These are phyloP conservation scores for Gonium pectorale DNA, from an alignment of 139 green algal species.

Conservation along the genomic window DNA sequence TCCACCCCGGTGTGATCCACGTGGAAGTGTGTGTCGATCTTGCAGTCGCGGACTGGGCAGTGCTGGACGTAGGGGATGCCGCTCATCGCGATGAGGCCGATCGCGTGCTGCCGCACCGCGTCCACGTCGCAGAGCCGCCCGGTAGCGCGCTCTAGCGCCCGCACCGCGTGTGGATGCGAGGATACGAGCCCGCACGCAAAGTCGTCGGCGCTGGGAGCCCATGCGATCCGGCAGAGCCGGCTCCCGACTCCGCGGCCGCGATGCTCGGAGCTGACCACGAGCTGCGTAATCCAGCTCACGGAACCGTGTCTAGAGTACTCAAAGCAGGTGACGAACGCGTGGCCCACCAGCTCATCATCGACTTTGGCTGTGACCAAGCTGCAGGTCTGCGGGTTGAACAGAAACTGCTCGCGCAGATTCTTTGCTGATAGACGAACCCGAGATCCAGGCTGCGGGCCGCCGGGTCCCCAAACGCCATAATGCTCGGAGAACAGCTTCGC, in stretches of 20 bases:
- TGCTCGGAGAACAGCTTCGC: neutral
- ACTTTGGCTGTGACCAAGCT: neutral
- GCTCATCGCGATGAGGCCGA: neutral
- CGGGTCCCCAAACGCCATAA: neutral
- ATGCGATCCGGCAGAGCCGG: neutral
- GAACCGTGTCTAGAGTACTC: neutral
- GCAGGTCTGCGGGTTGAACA: neutral
- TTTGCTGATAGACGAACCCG: neutral
- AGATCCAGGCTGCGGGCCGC: neutral
- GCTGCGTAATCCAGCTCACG: slow-evolving; percentile 21
- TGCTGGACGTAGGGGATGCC: neutral
- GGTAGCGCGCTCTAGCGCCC: neutral
- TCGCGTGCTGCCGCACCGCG: neutral
- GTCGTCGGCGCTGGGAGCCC: neutral
- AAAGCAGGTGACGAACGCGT: neutral
- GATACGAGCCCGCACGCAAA: neutral
- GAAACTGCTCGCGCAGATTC: neutral
- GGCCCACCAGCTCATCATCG: neutral
- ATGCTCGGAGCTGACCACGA: neutral
- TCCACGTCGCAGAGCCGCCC: neutral
- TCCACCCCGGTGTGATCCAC: slow-evolving; percentile 3
- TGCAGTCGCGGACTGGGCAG: neutral
- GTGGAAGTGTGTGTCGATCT: neutral
- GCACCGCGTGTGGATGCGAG: neutral
- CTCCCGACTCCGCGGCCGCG: neutral